Conservation (phyloP, 1,139 yeast genomes). For the Hanseniaspora uvarum region DNA sequence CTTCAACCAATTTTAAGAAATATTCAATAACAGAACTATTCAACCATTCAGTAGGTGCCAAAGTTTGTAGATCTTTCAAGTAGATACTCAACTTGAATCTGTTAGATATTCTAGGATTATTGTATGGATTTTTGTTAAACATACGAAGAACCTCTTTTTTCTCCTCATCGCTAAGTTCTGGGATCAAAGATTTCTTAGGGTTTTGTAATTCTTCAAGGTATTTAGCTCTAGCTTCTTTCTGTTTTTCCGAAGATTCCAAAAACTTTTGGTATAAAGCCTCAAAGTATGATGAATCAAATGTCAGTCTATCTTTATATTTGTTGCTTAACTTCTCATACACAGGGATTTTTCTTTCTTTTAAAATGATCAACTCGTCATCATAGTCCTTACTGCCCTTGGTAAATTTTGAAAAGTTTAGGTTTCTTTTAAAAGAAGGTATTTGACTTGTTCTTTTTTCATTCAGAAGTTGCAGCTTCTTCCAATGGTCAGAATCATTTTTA, state of each 20-base stretch:
- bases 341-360: constrained; percentile 29
- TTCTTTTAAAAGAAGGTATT: not conserved
- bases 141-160: constrained; percentile 32
- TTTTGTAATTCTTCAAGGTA: constrained; percentile 32
- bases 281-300: constrained; percentile 26
- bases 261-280: constrained; percentile 36
- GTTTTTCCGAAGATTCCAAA: constrained; percentile 36
- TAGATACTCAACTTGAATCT: constrained; percentile 50
- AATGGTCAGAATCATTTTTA: not conserved
- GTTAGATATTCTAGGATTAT: constrained; percentile 33
- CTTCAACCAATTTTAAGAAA: constrained; percentile 51
- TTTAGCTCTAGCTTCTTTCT: constrained; percentile 34
- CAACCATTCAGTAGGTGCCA: constrained; percentile 68
- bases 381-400: constrained; percentile 18
- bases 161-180: constrained; percentile 31
- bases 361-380: constrained; percentile 28
- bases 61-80: constrained; percentile 58
- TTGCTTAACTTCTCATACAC: constrained; percentile 27
- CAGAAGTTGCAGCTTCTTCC: not conserved
- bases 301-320: constrained; percentile 24
- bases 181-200: constrained; percentile 27
- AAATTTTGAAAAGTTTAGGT: not conserved
- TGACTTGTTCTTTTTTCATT: constrained; percentile 17
- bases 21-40: constrained; percentile 86
- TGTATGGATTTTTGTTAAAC: constrained; percentile 30